These are phyloP conservation scores for Neonectria hederae DNA, from an alignment of 2,329 filamentous ascomycete genomes.

Conservation along the genomic window DNA sequence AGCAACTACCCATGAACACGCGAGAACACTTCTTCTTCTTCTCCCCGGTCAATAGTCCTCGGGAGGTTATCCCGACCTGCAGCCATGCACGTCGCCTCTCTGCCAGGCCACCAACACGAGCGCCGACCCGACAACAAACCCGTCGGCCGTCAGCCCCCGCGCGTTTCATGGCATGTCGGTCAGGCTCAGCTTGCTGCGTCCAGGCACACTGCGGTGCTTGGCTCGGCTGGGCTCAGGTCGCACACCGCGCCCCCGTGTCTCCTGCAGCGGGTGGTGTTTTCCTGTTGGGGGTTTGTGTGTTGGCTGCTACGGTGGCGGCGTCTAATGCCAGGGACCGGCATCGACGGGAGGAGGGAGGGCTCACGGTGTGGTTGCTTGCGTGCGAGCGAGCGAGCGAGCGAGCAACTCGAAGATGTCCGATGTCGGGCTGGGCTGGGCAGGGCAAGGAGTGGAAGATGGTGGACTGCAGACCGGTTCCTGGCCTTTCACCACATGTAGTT, in stretches of 20 bases:
- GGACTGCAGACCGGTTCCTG: neutral
- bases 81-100: neutral
- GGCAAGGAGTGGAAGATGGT: neutral
- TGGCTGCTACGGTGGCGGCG: neutral
- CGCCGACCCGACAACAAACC: neutral
- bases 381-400: neutral
- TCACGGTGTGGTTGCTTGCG: neutral
- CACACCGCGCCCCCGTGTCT: neutral
- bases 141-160: neutral
- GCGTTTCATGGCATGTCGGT: neutral
- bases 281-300: neutral
- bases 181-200: slow-evolving; percentile 1
- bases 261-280: neutral
- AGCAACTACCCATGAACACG: neutral
- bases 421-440: neutral
- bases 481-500: neutral
- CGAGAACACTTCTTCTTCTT: too few relatives aligned
- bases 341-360: neutral
- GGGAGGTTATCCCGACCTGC: neutral
- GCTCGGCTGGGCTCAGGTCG: neutral
- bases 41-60: neutral
- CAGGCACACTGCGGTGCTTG: neutral
- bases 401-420: neutral
- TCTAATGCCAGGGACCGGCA: neutral
- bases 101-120: neutral